These are phyloP conservation scores for Eragrostis tef DNA, from an alignment of 202 grass and related monocot species.

Conservation along the genomic window DNA sequence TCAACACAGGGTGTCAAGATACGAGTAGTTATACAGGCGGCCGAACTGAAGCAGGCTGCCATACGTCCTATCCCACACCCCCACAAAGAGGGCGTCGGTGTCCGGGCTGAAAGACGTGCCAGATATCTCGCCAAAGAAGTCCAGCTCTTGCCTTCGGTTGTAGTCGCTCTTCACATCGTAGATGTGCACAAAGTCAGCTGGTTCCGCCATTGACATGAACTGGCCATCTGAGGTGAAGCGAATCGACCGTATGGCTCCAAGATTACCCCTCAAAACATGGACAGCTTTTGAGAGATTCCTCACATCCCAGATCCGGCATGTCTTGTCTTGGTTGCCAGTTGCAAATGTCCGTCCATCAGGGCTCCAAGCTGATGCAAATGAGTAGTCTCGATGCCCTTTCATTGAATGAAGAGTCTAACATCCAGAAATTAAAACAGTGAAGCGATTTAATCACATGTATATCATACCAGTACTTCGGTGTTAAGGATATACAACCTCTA, in stretches of 20 bases:
- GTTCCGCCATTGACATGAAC: conserved; percentile 92
- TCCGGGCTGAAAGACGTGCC: conserved; percentile 86
- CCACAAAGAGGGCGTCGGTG: conserved; percentile 71
- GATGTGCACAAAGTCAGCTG: conserved; percentile 83
- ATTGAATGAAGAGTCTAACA: conserved; percentile 66
- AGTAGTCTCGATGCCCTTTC: conserved; percentile 74
- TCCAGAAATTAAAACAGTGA: conserved; percentile 37
- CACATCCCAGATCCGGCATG: conserved; percentile 80
- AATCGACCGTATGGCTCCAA: conserved; percentile 82
- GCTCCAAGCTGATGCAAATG: conserved; percentile 88
- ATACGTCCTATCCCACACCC: conserved; percentile 80
- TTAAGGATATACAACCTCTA: background rate
- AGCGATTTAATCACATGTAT: background rate
- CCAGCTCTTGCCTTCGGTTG: conserved; percentile 77
- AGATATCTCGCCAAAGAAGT: conserved; percentile 92
- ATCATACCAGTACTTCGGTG: conserved; percentile 16
- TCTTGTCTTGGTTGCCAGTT: conserved; percentile 97
- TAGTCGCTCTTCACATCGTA: conserved; percentile 70
- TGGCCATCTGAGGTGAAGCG: conserved; percentile 79
- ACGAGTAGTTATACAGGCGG: conserved; percentile 52
- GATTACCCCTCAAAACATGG: conserved; percentile 74
- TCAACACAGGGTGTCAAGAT: conserved; percentile 77
- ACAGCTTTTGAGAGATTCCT: conserved; percentile 75
- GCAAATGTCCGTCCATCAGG: conserved; percentile 78
- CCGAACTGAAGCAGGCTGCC: conserved; percentile 78